These are phyloP conservation scores for Neurospora sp. DNA, from an alignment of 495 filamentous ascomycete species.

Conservation along the genomic window DNA sequence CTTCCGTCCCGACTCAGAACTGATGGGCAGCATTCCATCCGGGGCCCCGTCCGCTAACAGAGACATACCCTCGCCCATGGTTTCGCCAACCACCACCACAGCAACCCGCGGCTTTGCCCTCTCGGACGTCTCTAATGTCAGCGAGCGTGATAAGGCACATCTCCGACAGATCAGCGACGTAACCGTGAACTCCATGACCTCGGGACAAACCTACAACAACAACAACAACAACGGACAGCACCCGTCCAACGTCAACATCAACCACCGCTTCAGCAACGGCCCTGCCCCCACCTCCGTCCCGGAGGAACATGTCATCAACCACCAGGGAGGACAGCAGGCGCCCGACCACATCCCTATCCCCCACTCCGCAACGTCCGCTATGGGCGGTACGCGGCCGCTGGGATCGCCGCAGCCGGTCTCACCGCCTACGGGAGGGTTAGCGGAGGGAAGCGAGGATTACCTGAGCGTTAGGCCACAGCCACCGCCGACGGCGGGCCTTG, in stretches of 20 bases:
- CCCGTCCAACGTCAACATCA: neutral
- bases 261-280: neutral
- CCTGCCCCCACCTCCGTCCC: neutral
- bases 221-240: neutral
- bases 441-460: constrained; percentile 4
- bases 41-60: neutral
- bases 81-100: neutral
- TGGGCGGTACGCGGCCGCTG: neutral
- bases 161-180: constrained; percentile 37
- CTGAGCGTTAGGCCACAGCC: constrained; percentile 4
- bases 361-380: neutral
- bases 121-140: constrained; percentile 34
- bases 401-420: constrained; percentile 1
- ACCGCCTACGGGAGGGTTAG: neutral
- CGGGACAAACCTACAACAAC: neutral
- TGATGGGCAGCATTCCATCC: constrained; percentile 9
- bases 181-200: constrained; percentile 27
- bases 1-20: constrained; percentile 23
- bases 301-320: neutral
- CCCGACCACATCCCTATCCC: neutral
- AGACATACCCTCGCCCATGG: neutral
- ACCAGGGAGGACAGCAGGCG: neutral
- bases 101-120: constrained; percentile 14
- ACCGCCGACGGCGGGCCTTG: neutral
- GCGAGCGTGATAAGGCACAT: constrained; percentile 32